Evolutionary conservation across 2,329 filamentous ascomycete genomes (phyloP), one percentile per base, ranked within the genome.

Genomic region (Drechslerella coelobrocha): DNA sequence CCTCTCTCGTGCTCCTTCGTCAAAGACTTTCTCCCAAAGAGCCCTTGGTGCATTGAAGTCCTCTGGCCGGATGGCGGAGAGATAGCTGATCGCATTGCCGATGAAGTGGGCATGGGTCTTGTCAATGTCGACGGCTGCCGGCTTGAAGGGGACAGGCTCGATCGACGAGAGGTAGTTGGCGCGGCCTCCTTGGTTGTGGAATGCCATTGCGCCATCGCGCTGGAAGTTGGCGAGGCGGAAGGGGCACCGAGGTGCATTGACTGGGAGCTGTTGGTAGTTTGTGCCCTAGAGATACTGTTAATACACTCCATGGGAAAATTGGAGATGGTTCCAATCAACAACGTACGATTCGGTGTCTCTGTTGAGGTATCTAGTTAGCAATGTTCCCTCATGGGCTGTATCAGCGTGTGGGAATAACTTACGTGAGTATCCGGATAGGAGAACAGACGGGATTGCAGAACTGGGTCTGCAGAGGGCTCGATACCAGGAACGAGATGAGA

Each of bases 161-260:
- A 82, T 84, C 24, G 81, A 82, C 39, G 81, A 82, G 19, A 81
- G 80, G 75, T 87, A 88, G 78, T 84, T 85, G 55, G 85, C 85
- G 74, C 86, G 85, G 79, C 87, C 87, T 61, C 81, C 81, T 79
- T 91, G 89, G 76, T 86, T 81, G 63, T 84, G 82, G 75, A 86
- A 85, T 0, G 86, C 84, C 88, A 91, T 91, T 68, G 78, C 77
- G 14, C 89, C 89, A 76, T 91, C 89, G 72, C 89, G 85, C 78
- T 91, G 88, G 82, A 86, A 89, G 82, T 84, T 82, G 79, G 81
- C 81, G n/a, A 71, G 53, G 79, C 76, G 81, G 78, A 80, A 81
- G 74, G 79, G 73, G 73, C 73, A 53, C 19, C 59, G 47, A 17
- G 66, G 66, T 26, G 66, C 66, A 61, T 79, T 78, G 68, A 85